phyloP scores from a whole-genome alignment of 306 rosid species.

The Corylus americana region DNA sequence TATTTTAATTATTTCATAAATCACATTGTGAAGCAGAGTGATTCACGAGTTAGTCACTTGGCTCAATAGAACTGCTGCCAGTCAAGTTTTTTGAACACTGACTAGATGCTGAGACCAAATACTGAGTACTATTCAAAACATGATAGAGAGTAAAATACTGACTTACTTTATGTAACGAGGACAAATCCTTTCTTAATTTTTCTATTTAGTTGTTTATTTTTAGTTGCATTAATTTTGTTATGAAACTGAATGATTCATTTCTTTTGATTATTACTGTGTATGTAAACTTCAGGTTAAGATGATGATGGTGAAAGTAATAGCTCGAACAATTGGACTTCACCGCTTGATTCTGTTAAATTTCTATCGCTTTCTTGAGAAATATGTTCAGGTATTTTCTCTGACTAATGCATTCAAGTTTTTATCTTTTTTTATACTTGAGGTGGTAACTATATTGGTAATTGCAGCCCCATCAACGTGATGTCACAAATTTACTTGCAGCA shows the following conservation, averaged over 20 bases:
- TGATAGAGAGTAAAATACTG: slow-evolving; percentile 6
- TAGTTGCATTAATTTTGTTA: neutral
- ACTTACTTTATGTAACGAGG: neutral
- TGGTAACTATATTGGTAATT: slow-evolving; percentile 27
- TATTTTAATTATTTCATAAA: neutral
- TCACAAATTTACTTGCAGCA: slow-evolving; percentile 81
- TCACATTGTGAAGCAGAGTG: neutral
- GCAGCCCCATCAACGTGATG: slow-evolving; percentile 84
- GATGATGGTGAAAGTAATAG: slow-evolving; percentile 89
- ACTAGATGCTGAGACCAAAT: neutral
- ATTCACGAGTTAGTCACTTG: neutral
- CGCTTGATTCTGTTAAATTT: slow-evolving; percentile 63
- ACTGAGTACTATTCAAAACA: neutral
- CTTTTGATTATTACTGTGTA: slow-evolving; percentile 29
- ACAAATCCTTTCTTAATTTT: neutral
- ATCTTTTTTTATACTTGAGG: slow-evolving; percentile 22
- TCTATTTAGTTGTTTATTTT: neutral
- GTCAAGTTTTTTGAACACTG: neutral
- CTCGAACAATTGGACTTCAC: slow-evolving; percentile 86
- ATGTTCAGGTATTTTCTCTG: slow-evolving; percentile 58
- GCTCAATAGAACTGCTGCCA: neutral
- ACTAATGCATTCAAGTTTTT: slow-evolving; percentile 22
- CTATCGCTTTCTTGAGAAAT: slow-evolving; percentile 73
- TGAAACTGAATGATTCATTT: neutral
- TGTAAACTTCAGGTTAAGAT: slow-evolving; percentile 64